These are phyloP conservation scores for Psilocybe sp. DNA, from an alignment of 768 basidiomycete genomes.

Conservation along the genomic window DNA sequence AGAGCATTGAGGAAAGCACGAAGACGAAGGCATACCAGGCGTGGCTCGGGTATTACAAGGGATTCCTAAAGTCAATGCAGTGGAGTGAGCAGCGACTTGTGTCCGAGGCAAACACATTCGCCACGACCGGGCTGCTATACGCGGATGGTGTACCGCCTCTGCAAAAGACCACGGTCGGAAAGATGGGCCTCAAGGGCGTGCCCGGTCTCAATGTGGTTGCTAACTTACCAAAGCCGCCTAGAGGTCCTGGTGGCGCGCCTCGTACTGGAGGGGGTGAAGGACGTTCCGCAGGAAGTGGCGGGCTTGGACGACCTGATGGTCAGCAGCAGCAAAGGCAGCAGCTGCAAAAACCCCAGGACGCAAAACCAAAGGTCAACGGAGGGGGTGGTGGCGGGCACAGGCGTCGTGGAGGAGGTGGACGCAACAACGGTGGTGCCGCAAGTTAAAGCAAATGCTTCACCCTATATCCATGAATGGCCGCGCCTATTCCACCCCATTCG, in stretches of 20 bases:
- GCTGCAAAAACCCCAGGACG: neutral
- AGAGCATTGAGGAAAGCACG: slow-evolving; percentile 29
- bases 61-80: slow-evolving; percentile 30
- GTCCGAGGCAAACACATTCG: slow-evolving; percentile 4
- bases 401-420: no score
- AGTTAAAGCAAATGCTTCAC: no score
- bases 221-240: neutral
- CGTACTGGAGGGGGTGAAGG: neutral
- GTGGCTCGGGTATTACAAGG: slow-evolving; percentile 58
- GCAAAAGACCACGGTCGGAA: slow-evolving; percentile 4
- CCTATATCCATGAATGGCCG: neutral
- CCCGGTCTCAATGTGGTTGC: slow-evolving; percentile 5
- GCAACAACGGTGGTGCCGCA: no score
- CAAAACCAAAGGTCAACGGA: neutral
- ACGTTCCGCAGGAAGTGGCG: neutral
- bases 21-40: slow-evolving; percentile 54
- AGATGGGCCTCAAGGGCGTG: slow-evolving; percentile 8
- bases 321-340: neutral
- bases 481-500: neutral
- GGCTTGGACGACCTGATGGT: neutral
- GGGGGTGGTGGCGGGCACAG: no score
- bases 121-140: neutral
- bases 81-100: slow-evolving; percentile 41
- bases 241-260: neutral
- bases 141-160: neutral